These are phyloP conservation scores for Grosmannia clavigera DNA, from an alignment of 2,329 filamentous ascomycete genomes.

Conservation along the genomic window DNA sequence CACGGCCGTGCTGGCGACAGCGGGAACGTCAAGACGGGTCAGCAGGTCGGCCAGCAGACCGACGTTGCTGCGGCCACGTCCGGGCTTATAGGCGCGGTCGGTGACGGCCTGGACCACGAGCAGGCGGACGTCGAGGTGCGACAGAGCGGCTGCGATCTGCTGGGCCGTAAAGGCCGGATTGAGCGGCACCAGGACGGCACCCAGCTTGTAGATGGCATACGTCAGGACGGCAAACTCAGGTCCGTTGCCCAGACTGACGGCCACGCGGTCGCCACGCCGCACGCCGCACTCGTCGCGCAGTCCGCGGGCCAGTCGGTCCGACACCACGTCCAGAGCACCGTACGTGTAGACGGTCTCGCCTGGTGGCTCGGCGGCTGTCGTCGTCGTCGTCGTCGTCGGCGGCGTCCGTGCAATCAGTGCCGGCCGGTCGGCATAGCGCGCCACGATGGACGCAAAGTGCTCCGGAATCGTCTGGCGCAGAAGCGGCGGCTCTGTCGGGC, in stretches of 20 bases:
- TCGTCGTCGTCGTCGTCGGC: slow-evolving; percentile 8
- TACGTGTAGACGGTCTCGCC: slow-evolving; percentile 61
- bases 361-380: neutral
- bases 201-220: slow-evolving; percentile 87
- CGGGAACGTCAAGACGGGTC: slow-evolving; percentile 25
- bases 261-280: slow-evolving; percentile 70
- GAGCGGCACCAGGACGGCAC: slow-evolving; percentile 84
- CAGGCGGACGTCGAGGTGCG: slow-evolving; percentile 59
- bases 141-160: slow-evolving; percentile 68
- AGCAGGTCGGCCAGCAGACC: slow-evolving; percentile 32
- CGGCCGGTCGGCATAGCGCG: slow-evolving; percentile 48
- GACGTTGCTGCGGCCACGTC: slow-evolving; percentile 40
- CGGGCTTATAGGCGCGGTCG: slow-evolving; percentile 58
- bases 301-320: slow-evolving; percentile 62
- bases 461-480: slow-evolving; percentile 57
- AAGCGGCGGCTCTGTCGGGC: slow-evolving; percentile 45
- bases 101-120: slow-evolving; percentile 81
- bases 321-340: slow-evolving; percentile 57
- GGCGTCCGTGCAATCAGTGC: slow-evolving; percentile 43
- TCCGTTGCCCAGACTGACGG: slow-evolving; percentile 75
- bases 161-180: slow-evolving; percentile 77
- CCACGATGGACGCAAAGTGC: slow-evolving; percentile 57
- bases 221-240: slow-evolving; percentile 73
- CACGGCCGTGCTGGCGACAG: slow-evolving; percentile 34
- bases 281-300: slow-evolving; percentile 55